Conservation (phyloP, 78 protist genomes). For the Fonticula alba region DNA sequence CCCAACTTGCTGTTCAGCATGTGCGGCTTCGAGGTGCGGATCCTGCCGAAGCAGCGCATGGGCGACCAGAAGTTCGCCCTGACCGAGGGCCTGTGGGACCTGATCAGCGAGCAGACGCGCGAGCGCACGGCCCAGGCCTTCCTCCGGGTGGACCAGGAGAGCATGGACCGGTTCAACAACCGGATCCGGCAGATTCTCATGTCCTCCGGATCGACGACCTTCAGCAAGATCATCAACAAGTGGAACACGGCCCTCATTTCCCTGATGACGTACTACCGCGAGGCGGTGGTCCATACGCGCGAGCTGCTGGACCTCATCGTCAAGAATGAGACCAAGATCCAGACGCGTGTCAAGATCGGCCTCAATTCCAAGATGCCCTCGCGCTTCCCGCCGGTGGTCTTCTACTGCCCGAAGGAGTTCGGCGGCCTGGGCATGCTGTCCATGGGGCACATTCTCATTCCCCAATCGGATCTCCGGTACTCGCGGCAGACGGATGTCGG, state of each 20-base stretch:
- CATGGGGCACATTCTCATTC: slow-evolving; percentile 99
- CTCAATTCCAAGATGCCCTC: slow-evolving; percentile 99
- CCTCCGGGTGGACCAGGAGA: slow-evolving; percentile 73
- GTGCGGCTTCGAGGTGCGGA: slow-evolving; percentile 91
- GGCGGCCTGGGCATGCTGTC: slow-evolving; percentile 99
- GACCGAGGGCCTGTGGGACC: slow-evolving; percentile 91
- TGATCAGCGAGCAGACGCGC: slow-evolving; percentile 70
- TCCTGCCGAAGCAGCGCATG: slow-evolving; percentile 81
- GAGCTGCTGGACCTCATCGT: slow-evolving; percentile 96
- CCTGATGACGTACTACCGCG: slow-evolving; percentile 95
- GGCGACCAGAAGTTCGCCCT: slow-evolving; percentile 35
- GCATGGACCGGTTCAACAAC: slow-evolving; percentile 74
- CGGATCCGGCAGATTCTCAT: slow-evolving; percentile 88
- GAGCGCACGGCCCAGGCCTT: slow-evolving; percentile 89
- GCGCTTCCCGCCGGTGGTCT: slow-evolving; percentile 99
- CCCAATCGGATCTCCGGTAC: slow-evolving; percentile 91
- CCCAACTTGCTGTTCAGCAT: slow-evolving; percentile 93
- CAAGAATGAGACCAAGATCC: slow-evolving; percentile 98
- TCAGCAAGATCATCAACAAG: slow-evolving; percentile 92
- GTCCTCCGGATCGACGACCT: slow-evolving; percentile 95
- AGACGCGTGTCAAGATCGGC: slow-evolving; percentile 98
- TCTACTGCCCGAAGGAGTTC: slow-evolving; percentile 94
- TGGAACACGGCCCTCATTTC: slow-evolving; percentile 98
- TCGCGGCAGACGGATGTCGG: slow-evolving; percentile 88
- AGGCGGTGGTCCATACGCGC: slow-evolving; percentile 55